phyloP scores from a whole-genome alignment of 139 green algal species.

The Coccomyxa sp. region DNA sequence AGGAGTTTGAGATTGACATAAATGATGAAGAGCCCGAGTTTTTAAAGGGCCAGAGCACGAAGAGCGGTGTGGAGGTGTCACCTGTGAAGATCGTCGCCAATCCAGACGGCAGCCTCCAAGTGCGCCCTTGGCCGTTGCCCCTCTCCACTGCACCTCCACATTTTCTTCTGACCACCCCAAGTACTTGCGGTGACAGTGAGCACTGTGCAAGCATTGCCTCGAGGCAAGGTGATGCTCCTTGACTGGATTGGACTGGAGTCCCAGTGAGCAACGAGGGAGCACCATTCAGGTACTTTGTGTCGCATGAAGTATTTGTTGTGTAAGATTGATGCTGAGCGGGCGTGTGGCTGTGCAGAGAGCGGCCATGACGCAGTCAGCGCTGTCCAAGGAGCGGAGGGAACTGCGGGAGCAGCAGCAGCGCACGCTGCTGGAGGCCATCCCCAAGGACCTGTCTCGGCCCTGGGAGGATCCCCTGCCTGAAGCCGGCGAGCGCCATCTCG shows the following conservation, averaged over 20 bases:
- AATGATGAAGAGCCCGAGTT: conserved; percentile 96
- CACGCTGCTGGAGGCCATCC: conserved; percentile 86
- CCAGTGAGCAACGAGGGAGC: too few relatives aligned
- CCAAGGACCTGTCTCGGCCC: conserved; percentile 87
- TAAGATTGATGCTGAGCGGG: background rate
- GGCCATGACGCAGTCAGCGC: conserved; percentile 90
- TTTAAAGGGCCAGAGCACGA: conserved; percentile 67
- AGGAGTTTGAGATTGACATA: conserved; percentile 98
- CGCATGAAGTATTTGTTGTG: too few relatives aligned
- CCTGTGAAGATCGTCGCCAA: conserved; percentile 99
- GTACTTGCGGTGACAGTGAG: too few relatives aligned
- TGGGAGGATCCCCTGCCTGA: conserved; percentile 97
- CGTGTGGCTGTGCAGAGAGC: conserved; percentile 76
- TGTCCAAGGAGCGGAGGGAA: conserved; percentile 96
- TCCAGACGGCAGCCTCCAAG: conserved; percentile 73
- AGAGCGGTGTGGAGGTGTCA: conserved; percentile 61
- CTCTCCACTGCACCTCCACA: too few relatives aligned
- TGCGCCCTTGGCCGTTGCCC: background rate
- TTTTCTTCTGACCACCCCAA: too few relatives aligned
- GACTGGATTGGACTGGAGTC: too few relatives aligned
- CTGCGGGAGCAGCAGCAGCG: conserved; percentile 94
- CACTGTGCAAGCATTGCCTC: too few relatives aligned
- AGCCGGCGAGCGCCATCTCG: conserved; percentile 49
- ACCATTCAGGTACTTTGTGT: too few relatives aligned
- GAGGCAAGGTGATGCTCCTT: too few relatives aligned